These are phyloP conservation scores for Metschnikowia arizonensis DNA, from an alignment of 805 yeast genomes.

Conservation along the genomic window DNA sequence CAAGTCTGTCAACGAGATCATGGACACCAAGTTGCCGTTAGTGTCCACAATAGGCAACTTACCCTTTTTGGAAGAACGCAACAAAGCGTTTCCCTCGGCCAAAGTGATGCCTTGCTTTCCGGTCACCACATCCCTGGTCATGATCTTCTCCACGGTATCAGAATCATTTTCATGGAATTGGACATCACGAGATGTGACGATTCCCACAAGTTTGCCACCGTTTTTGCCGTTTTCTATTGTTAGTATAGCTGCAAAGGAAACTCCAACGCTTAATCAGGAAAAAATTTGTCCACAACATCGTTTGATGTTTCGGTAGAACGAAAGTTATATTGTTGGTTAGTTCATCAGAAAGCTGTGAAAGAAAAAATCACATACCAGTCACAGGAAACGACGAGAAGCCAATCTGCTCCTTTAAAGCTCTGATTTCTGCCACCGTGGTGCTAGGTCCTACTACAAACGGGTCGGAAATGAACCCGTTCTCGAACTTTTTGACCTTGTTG, in stretches of 20 bases:
- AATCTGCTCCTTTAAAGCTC: slow-evolving; percentile 58
- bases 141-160: slow-evolving; percentile 65
- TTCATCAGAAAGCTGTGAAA: slow-evolving; percentile 47
- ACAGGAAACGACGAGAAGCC: slow-evolving; percentile 99
- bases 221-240: slow-evolving; percentile 72
- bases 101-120: slow-evolving; percentile 80
- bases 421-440: slow-evolving; percentile 77
- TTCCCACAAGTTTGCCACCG: slow-evolving; percentile 90
- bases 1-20: slow-evolving; percentile 93
- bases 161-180: slow-evolving; percentile 82
- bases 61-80: slow-evolving; percentile 93
- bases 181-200: slow-evolving; percentile 93
- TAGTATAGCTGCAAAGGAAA: slow-evolving; percentile 12
- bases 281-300: slow-evolving; percentile 86
- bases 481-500: slow-evolving; percentile 90
- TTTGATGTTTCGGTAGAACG: slow-evolving; percentile 99
- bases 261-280: slow-evolving; percentile 20
- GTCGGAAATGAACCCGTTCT: slow-evolving; percentile 94
- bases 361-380: slow-evolving; percentile 76
- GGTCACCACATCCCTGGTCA: slow-evolving; percentile 86
- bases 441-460: slow-evolving; percentile 82
- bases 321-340: slow-evolving; percentile 69
- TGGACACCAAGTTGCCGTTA: slow-evolving; percentile 71
- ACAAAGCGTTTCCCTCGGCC: slow-evolving; percentile 81
- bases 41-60: slow-evolving; percentile 90